Conservation (phyloP, 768 basidiomycete species). For the Russula lepida region DNA sequence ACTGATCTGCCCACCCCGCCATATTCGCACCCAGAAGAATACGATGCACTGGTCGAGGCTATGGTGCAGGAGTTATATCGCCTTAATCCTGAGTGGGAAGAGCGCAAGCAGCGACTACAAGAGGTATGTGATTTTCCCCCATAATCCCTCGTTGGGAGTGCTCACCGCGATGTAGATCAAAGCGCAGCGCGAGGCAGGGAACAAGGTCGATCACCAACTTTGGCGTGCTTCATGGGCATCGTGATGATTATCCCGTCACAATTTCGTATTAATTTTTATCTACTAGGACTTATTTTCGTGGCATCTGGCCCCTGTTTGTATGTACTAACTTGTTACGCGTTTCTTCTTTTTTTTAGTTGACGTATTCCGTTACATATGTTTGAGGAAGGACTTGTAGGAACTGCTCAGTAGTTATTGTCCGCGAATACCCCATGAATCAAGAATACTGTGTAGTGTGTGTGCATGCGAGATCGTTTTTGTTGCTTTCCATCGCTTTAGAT, state of each 20-base stretch:
- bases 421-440: background rate
- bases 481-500: too few species aligned
- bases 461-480: background rate
- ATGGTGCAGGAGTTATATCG: slow-evolving; percentile 20
- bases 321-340: background rate
- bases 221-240: slow-evolving; percentile 14
- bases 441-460: background rate
- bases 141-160: background rate
- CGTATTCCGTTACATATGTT: background rate
- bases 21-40: slow-evolving; percentile 12
- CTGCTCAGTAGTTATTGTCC: background rate
- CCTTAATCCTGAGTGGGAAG: slow-evolving; percentile 19
- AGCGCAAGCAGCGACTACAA: slow-evolving; percentile 17
- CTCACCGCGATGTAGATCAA: slow-evolving; percentile 9
- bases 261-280: slow-evolving; percentile 5
- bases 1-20: slow-evolving; percentile 10
- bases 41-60: slow-evolving; percentile 17
- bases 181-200: slow-evolving; percentile 13
- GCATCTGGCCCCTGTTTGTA: background rate
- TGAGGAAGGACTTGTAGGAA: background rate
- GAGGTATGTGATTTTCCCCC: slow-evolving; percentile 8
- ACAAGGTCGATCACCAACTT: background rate
- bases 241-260: background rate
- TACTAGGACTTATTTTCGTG: slow-evolving; percentile 13
- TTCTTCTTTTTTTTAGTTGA: background rate